phyloP scores from a whole-genome alignment of 805 yeast genomes.

The Metschnikowia gelsemii region DNA sequence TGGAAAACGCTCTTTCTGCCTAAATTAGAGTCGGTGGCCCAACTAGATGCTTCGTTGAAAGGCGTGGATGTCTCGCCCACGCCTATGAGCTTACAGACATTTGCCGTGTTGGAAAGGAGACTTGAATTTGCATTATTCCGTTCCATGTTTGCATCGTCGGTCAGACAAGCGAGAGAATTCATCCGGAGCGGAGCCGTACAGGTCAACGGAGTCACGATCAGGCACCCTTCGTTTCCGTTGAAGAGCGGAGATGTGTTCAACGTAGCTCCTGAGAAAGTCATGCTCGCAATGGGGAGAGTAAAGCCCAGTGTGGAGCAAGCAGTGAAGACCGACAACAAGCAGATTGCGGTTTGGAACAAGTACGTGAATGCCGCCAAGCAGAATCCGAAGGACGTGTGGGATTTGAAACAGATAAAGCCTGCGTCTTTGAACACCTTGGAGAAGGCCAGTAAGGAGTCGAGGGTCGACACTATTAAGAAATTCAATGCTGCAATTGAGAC shows the following conservation, averaged over 20 bases:
- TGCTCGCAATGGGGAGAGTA: slow-evolving; percentile 77
- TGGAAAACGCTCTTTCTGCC: slow-evolving; percentile 72
- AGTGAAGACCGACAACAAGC: slow-evolving; percentile 65
- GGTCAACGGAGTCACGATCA: slow-evolving; percentile 80
- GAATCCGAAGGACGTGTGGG: slow-evolving; percentile 59
- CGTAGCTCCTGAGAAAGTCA: slow-evolving; percentile 82
- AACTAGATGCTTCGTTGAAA: slow-evolving; percentile 75
- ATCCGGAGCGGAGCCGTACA: slow-evolving; percentile 76
- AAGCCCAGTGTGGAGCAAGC: slow-evolving; percentile 77
- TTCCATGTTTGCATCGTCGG: slow-evolving; percentile 87
- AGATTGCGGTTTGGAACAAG: slow-evolving; percentile 73
- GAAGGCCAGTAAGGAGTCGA: slow-evolving; percentile 13
- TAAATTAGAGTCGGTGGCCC: slow-evolving; percentile 81
- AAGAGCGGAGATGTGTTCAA: slow-evolving; percentile 83
- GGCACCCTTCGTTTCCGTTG: slow-evolving; percentile 75
- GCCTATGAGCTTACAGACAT: slow-evolving; percentile 86
- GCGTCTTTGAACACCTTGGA: slow-evolving; percentile 33
- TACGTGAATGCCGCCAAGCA: slow-evolving; percentile 59
- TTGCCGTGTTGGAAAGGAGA: slow-evolving; percentile 82
- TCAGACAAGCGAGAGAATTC: slow-evolving; percentile 91
- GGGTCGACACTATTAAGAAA: slow-evolving; percentile 22
- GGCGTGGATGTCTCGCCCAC: slow-evolving; percentile 59
- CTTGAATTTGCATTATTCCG: slow-evolving; percentile 89
- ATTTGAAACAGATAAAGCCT: slow-evolving; percentile 44
- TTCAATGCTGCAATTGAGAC: slow-evolving; percentile 40